phyloP scores from a whole-genome alignment of 1,284 basidiomycete genomes.

The Trichosporon ovoides region DNA sequence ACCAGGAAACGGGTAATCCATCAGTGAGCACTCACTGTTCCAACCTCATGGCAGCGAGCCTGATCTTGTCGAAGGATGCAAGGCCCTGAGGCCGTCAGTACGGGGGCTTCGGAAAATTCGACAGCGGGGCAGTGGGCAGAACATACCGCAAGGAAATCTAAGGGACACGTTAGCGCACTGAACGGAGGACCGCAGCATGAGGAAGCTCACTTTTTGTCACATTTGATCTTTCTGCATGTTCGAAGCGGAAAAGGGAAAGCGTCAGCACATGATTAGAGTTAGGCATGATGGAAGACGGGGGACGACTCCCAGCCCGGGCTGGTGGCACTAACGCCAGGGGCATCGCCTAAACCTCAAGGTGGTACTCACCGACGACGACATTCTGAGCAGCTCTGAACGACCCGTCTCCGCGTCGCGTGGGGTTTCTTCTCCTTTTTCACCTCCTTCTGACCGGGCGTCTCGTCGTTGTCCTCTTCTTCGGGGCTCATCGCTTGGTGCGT shows the following conservation, averaged over 20 bases:
- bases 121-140: background rate
- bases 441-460: conserved; percentile 13
- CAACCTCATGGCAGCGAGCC: conserved; percentile 48
- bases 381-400: conserved; percentile 50
- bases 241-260: background rate
- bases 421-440: conserved; percentile 38
- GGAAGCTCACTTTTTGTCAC: conserved; percentile 46
- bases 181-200: conserved; percentile 20
- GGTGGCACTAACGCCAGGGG: background rate
- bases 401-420: conserved; percentile 41
- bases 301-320: background rate
- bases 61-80: conserved; percentile 47
- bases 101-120: background rate
- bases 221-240: conserved; percentile 44
- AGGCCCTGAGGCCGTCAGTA: conserved; percentile 30
- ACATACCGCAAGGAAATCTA: conserved; percentile 17
- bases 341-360: background rate
- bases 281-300: background rate
- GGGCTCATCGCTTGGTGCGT: conserved; percentile 14
- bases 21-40: conserved; percentile 34
- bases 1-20: background rate
- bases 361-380: conserved; percentile 39
- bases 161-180: background rate
- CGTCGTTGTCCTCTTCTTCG: conserved; percentile 26
- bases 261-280: conserved; percentile 7